A percentile compares a stretch with the other conserved stretches of the same genome.
These are phyloP conservation scores for Hylodesmum podocarpum DNA, from an alignment of 306 rosid species.

Conservation along the genomic window DNA sequence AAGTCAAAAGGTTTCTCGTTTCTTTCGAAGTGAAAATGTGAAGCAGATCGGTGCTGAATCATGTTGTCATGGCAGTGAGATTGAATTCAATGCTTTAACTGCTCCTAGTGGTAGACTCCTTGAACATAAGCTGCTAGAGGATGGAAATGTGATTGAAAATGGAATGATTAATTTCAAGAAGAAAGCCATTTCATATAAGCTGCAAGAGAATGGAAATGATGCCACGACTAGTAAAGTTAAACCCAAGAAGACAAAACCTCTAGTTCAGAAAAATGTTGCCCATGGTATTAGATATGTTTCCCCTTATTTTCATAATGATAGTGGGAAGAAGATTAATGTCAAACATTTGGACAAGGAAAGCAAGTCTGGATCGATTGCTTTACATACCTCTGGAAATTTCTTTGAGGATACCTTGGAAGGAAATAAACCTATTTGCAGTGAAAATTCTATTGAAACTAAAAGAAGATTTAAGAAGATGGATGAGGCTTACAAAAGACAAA, in stretches of 20 bases:
- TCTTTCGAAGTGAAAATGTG: conserved; percentile 1
- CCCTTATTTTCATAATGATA: conserved; percentile 1
- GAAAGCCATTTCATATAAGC: neutral
- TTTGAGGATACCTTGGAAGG: neutral
- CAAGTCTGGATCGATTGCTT: neutral
- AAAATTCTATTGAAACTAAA: neutral
- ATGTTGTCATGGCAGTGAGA: neutral
- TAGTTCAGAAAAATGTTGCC: neutral
- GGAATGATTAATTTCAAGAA: conserved; percentile 1
- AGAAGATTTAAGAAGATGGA: conserved; percentile 32
- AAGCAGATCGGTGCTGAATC: neutral
- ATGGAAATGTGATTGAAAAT: neutral
- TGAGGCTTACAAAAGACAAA: conserved; percentile 58
- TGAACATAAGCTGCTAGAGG: neutral
- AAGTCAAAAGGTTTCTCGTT: neutral
- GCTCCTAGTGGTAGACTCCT: neutral
- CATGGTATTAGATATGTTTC: conserved; percentile 8
- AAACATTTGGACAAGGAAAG: neutral
- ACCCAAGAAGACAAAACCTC: neutral
- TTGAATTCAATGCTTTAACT: neutral
- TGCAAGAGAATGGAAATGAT: neutral
- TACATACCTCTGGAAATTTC: neutral
- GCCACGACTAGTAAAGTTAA: neutral
- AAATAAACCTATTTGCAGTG: neutral
- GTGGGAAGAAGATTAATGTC: neutral